Evolutionary conservation across 805 yeast genomes (phyloP).

Genomic region (Tetrapisispora taiwanensis): DNA sequence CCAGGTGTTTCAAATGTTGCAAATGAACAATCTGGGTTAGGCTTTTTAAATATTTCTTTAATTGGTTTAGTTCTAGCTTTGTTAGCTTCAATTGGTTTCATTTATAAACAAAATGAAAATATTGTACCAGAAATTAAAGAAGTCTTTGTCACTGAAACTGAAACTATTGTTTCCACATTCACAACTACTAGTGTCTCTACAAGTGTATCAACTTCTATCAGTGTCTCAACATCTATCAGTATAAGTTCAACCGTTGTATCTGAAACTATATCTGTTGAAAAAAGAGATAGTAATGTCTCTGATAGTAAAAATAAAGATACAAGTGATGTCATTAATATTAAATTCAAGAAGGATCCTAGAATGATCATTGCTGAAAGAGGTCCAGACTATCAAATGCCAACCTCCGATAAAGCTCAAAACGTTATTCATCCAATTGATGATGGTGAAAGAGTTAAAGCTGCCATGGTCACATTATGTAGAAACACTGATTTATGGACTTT

Average conservation of each 20-base stretch:
- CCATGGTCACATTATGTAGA: constrained; percentile 60
- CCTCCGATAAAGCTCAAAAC: constrained; percentile 22
- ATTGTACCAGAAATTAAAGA: constrained; percentile 32
- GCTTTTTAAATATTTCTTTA: background rate
- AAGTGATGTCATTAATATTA: background rate
- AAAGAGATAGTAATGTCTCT: background rate
- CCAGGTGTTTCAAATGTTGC: background rate
- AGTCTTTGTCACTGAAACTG: constrained; percentile 40
- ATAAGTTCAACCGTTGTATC: background rate
- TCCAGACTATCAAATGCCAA: constrained; percentile 17
- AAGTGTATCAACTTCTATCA: background rate
- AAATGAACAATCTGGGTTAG: background rate
- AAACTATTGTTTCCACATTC: constrained; percentile 31
- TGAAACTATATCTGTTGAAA: background rate
- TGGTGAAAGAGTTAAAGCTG: constrained; percentile 44
- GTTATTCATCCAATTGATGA: constrained; percentile 25
- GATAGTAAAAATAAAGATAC: background rate
- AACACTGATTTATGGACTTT: constrained; percentile 54
- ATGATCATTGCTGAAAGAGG: constrained; percentile 2
- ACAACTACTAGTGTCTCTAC: background rate
- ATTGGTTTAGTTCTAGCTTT: background rate
- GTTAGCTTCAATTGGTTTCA: background rate
- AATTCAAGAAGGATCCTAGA: background rate
- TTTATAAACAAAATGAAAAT: background rate
- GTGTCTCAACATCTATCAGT: background rate